Evolutionary conservation across 257 asterid species (phyloP), one percentile per base, ranked within the genome.

Genomic region (Anisodus acutangulus): DNA sequence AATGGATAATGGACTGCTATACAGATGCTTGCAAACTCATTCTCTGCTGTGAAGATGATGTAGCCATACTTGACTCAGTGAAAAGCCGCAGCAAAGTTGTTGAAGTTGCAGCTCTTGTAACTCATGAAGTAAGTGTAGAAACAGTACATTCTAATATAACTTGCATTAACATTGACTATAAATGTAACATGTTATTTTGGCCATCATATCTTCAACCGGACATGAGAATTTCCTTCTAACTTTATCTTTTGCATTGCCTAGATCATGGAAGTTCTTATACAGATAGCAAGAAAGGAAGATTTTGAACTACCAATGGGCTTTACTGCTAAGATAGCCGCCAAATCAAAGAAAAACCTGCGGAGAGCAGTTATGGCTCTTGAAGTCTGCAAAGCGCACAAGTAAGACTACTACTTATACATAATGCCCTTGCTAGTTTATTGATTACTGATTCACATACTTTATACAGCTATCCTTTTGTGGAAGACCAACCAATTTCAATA

Each of bases 361-460:
- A 90, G 92, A 86, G 97, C 98, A 82, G 90, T 94, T 64, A 92
- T 94, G 97, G 95, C 97, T 64, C 97, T 94, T 79, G 97, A 94
- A 90, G 97, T 97, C 85, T 94, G 98, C 92, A 94, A 91, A 88
- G 93, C 93, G 31, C 97, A 93, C 92, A 93, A 91, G 97, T 94
- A 89, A 87, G 86, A 66, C 64, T 26, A 4, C 68, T 72, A 64
- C 67, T 76, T 6, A 22, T 59, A 8, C 35, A 53, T 49, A 17
- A 10, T 68, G 54, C 58, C 80, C 57, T 80, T 80, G n/a, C 80
- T 76, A 64, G 83, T 31, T 69, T 59, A 26, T 63, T 17, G 70
- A 83, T 79, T 64, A 84, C 82, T 67, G 78, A 55, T 39, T 74
- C 58, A 19, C 78, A 71, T n/a, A 70, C 68, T 16, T 74, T 81